A percentile compares a stretch with the other conserved stretches of the same genome.
Conservation (phyloP, 345 rosid genomes). For the Aquilaria malaccensis region DNA sequence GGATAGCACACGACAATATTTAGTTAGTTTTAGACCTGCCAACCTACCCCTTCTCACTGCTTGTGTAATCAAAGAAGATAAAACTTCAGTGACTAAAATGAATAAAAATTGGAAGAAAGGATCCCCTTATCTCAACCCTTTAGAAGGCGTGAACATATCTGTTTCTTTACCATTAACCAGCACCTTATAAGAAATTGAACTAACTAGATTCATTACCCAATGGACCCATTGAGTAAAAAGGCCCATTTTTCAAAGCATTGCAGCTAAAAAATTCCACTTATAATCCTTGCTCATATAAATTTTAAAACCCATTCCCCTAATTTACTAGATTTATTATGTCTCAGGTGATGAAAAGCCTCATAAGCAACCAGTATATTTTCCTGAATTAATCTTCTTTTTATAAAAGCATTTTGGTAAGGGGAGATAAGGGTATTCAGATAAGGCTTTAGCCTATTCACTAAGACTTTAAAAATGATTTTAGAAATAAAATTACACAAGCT, state of each 20-base stretch:
- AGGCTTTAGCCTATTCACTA: background rate
- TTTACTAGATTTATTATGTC: no score
- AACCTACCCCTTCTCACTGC: background rate
- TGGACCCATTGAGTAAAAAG: background rate
- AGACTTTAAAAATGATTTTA: background rate
- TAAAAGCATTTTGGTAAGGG: background rate
- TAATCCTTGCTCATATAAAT: no score
- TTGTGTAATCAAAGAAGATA: no score
- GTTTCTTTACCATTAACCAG: background rate
- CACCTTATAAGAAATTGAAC: background rate
- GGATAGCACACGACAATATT: background rate
- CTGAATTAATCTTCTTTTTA: background rate
- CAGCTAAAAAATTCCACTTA: no score
- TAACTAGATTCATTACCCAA: background rate
- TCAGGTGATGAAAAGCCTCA: background rate
- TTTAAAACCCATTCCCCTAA: no score
- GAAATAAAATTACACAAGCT: background rate
- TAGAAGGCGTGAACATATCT: background rate
- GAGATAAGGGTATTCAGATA: background rate
- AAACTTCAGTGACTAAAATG: background rate
- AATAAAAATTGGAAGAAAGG: background rate
- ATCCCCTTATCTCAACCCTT: background rate
- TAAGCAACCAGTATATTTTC: background rate
- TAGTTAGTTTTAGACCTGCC: background rate
- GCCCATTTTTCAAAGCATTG: slow-evolving; percentile 21